phyloP scores from a whole-genome alignment of 805 yeast species.

The Priceomyces fermenticarens region DNA sequence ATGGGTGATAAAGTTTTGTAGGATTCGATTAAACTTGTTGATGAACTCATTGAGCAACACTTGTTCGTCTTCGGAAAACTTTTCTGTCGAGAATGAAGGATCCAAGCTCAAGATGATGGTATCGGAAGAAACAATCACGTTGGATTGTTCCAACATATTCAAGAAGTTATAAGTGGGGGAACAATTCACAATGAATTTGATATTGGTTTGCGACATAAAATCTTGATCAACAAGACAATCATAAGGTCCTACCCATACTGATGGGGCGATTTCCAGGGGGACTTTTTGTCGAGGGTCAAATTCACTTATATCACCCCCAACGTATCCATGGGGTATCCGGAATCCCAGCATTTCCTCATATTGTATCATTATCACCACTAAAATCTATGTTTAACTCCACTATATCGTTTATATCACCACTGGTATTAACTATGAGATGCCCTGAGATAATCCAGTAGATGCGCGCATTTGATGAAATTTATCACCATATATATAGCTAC shows the following conservation, averaged over 20 bases:
- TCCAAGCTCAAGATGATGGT: slow-evolving; percentile 36
- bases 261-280: slow-evolving; percentile 25
- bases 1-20: slow-evolving; percentile 36
- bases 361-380: too few species aligned
- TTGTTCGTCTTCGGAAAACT: slow-evolving; percentile 15
- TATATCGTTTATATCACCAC: too few species aligned
- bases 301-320: too few species aligned
- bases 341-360: too few species aligned
- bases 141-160: slow-evolving; percentile 16
- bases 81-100: slow-evolving; percentile 23
- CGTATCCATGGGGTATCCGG: too few species aligned
- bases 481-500: too few species aligned
- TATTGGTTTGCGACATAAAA: slow-evolving; percentile 19
- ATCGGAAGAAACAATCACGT: slow-evolving; percentile 30
- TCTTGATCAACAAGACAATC: slow-evolving; percentile 8
- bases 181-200: slow-evolving; percentile 40
- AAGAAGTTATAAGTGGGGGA: slow-evolving; percentile 30
- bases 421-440: too few species aligned
- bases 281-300: too few species aligned
- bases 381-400: too few species aligned
- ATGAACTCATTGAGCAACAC: slow-evolving; percentile 22
- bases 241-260: slow-evolving; percentile 26
- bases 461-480: too few species aligned
- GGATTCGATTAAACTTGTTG: slow-evolving; percentile 26
- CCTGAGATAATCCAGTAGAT: too few species aligned